These are phyloP conservation scores for Mucor indicus DNA, from an alignment of 371 early-diverging fungal species.

Conservation along the genomic window DNA sequence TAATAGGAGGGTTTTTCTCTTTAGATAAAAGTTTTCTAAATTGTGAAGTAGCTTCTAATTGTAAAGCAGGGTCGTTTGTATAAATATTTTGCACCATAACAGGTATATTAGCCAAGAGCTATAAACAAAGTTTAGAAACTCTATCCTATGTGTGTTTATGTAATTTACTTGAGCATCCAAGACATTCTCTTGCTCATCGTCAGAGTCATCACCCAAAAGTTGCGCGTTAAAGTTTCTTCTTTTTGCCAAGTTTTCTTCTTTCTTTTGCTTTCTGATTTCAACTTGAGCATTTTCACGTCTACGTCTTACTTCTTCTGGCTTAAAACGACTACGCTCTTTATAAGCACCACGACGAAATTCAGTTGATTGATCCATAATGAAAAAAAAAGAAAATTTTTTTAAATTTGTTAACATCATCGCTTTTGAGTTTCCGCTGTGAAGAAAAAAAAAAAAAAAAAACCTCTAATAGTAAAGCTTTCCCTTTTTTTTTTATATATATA, in stretches of 20 bases:
- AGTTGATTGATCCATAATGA: slow-evolving; percentile 48
- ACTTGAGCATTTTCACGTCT: slow-evolving; percentile 91
- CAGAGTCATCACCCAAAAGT: slow-evolving; percentile 68
- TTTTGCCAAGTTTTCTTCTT: slow-evolving; percentile 92
- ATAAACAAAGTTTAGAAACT: not conserved
- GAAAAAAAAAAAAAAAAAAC: too few relatives aligned
- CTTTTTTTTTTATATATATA: too few relatives aligned
- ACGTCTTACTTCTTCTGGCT: slow-evolving; percentile 90
- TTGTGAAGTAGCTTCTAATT: slow-evolving; percentile 79
- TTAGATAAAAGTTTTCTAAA: slow-evolving; percentile 97
- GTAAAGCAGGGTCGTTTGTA: slow-evolving; percentile 70
- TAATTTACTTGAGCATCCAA: slow-evolving; percentile 53
- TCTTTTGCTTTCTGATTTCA: slow-evolving; percentile 93
- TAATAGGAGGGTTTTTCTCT: slow-evolving; percentile 98
- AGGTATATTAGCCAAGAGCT: slow-evolving; percentile 63
- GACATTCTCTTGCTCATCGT: slow-evolving; percentile 73
- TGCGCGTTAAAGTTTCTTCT: slow-evolving; percentile 76
- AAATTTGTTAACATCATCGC: too few relatives aligned
- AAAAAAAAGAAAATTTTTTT: not conserved
- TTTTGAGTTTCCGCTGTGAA: too few relatives aligned
- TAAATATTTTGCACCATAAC: slow-evolving; percentile 74
- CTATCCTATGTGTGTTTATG: too few relatives aligned
- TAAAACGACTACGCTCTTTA: slow-evolving; percentile 85
- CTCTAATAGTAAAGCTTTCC: too few relatives aligned
- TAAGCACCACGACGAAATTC: slow-evolving; percentile 70